phyloP scores from a whole-genome alignment of 108 stramenopile species.

The Stephanodiscus triporus region DNA sequence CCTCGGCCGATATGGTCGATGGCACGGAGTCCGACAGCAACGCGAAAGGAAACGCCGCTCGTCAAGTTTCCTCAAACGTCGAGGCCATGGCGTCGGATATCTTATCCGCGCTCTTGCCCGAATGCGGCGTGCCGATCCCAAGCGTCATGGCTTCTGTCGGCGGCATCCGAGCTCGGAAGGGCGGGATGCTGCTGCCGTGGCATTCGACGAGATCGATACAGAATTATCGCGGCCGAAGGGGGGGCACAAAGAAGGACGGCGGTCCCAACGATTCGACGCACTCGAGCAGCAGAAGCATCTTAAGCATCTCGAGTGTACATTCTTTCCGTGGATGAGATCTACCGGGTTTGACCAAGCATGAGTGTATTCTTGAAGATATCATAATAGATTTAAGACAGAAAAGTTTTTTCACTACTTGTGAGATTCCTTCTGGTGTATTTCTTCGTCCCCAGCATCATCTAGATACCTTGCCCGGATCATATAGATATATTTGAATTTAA shows the following conservation, averaged over 20 bases:
- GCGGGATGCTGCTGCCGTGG: slow-evolving; percentile 44
- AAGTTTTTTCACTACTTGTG: no score
- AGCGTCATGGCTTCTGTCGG: slow-evolving; percentile 39
- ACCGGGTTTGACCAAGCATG: no score
- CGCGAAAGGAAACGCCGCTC: neutral
- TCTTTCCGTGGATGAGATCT: slow-evolving; percentile 48
- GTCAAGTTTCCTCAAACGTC: slow-evolving; percentile 1
- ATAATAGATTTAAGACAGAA: no score
- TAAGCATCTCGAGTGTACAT: slow-evolving; percentile 32
- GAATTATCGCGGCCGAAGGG: slow-evolving; percentile 32
- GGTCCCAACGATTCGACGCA: no score
- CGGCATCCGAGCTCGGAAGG: slow-evolving; percentile 6
- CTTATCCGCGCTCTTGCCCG: slow-evolving; percentile 30
- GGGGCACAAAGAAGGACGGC: slow-evolving; percentile 24
- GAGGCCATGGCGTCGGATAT: slow-evolving; percentile 31
- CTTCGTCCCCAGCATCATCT: no score
- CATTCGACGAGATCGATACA: slow-evolving; percentile 46
- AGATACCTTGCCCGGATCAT: no score
- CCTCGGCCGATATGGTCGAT: neutral
- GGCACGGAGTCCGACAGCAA: neutral
- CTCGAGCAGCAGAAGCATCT: slow-evolving; percentile 32
- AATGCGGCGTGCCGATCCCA: slow-evolving; percentile 46
- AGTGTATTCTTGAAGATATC: no score
- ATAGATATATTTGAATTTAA: no score
- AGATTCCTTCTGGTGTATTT: no score